Conservation (phyloP, 768 basidiomycete species). For the Auriscalpium microsporum region DNA sequence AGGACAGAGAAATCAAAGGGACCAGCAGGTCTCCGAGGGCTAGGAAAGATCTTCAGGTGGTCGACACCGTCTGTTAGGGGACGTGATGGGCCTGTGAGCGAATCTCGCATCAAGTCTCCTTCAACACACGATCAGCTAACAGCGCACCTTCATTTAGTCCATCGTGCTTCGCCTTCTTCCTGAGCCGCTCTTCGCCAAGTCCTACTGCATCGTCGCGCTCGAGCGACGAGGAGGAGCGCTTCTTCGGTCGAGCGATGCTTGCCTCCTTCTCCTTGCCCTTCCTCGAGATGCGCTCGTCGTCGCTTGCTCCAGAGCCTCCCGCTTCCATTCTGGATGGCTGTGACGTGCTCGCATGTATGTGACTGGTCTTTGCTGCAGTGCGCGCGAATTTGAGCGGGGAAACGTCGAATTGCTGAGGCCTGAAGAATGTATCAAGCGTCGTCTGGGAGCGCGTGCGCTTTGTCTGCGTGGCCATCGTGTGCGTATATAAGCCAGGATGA, state of each 20-base stretch:
- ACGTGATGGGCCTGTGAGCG: neutral
- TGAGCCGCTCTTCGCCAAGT: neutral
- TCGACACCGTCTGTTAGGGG: neutral
- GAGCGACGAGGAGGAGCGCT: neutral
- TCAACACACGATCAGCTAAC: neutral
- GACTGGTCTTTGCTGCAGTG: slow-evolving; percentile 2
- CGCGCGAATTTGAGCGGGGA: slow-evolving; percentile 12
- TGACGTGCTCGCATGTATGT: neutral
- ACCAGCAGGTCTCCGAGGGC: neutral
- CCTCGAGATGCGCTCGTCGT: neutral
- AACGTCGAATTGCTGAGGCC: slow-evolving; percentile 1
- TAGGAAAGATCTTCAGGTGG: neutral
- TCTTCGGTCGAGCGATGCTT: neutral
- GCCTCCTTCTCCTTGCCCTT: too few species aligned
- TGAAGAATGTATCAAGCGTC: slow-evolving; percentile 2
- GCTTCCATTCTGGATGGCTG: neutral
- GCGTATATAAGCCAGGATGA: neutral
- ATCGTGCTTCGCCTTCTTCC: neutral
- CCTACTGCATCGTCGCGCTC: neutral
- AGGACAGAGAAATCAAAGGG: slow-evolving; percentile 14
- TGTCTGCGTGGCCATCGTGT: slow-evolving; percentile 5
- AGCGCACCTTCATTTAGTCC: neutral
- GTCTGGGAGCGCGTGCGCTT: slow-evolving; percentile 15
- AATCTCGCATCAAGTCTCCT: neutral
- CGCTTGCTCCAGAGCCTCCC: neutral